Conservation (phyloP, 2,329 filamentous ascomycete species). For the Dothistroma septosporum region DNA sequence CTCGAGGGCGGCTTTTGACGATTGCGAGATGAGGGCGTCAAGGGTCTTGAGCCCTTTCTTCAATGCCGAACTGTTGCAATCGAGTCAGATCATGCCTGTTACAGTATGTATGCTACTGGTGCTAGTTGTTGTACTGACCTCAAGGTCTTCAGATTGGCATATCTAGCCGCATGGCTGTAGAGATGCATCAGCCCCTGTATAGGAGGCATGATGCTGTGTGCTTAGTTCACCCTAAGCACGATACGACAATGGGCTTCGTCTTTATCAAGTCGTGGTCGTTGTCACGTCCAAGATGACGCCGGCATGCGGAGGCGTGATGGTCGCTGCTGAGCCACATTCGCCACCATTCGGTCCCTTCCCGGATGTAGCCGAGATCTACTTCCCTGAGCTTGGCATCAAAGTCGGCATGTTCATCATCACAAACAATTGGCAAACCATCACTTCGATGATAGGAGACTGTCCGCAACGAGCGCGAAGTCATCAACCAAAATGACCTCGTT, state of each 20-base stretch:
- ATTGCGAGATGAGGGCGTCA: constrained; percentile 36
- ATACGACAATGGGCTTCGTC: constrained; percentile 8
- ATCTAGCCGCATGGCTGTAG: constrained; percentile 35
- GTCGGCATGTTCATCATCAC: neutral
- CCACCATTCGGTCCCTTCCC: neutral
- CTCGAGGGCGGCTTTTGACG: constrained; percentile 46
- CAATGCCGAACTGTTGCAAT: constrained; percentile 22
- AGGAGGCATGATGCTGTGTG: constrained; percentile 34
- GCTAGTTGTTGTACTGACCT: constrained; percentile 15
- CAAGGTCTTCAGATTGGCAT: constrained; percentile 28
- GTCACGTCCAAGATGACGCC: constrained; percentile 6
- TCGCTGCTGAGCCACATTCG: neutral
- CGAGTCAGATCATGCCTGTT: neutral
- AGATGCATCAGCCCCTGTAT: constrained; percentile 34
- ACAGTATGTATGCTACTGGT: no score
- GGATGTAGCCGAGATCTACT: neutral
- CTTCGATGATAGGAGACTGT: neutral
- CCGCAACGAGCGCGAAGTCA: constrained; percentile 42
- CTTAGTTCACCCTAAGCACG: constrained; percentile 15
- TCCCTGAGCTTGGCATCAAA: constrained; percentile 1
- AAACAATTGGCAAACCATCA: constrained; percentile 4
- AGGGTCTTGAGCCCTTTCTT: constrained; percentile 28
- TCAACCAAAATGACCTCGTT: constrained; percentile 60
- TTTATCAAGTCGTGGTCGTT: constrained; percentile 4
- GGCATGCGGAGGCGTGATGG: neutral